phyloP scores from a whole-genome alignment of 2,329 filamentous ascomycete genomes.

The Neopestalotiopsis sp. region DNA sequence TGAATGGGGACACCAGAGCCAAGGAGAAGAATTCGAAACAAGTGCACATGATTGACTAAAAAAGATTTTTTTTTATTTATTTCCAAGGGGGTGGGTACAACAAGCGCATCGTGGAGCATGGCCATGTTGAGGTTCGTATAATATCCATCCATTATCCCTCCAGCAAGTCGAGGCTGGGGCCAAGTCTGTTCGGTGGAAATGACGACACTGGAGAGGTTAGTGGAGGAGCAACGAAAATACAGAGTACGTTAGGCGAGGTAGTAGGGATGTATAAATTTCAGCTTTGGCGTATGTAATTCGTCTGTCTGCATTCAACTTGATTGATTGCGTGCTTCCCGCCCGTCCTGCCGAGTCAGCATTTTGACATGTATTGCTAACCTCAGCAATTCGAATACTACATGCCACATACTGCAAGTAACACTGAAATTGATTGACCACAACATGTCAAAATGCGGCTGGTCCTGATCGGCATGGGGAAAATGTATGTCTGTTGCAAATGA shows the following conservation, averaged over 20 bases:
- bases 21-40: neutral
- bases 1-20: no score
- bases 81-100: neutral
- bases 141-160: neutral
- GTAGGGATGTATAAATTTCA: neutral
- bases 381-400: no score
- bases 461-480: neutral
- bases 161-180: neutral
- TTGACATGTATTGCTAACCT: neutral
- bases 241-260: no score
- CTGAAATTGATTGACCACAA: neutral
- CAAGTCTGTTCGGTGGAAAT: constrained; percentile 4
- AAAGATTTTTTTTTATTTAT: neutral
- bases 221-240: neutral
- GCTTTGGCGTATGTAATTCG: neutral
- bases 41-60: neutral
- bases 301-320: neutral
- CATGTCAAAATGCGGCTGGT: neutral
- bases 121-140: neutral
- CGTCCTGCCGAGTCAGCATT: neutral
- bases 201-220: neutral
- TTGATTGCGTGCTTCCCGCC: neutral
- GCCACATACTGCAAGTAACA: no score
- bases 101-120: neutral
- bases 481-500: neutral